These are phyloP conservation scores for Anthracocystis panici-leucophaei DNA, from an alignment of 1,284 basidiomycete species.

Conservation along the genomic window DNA sequence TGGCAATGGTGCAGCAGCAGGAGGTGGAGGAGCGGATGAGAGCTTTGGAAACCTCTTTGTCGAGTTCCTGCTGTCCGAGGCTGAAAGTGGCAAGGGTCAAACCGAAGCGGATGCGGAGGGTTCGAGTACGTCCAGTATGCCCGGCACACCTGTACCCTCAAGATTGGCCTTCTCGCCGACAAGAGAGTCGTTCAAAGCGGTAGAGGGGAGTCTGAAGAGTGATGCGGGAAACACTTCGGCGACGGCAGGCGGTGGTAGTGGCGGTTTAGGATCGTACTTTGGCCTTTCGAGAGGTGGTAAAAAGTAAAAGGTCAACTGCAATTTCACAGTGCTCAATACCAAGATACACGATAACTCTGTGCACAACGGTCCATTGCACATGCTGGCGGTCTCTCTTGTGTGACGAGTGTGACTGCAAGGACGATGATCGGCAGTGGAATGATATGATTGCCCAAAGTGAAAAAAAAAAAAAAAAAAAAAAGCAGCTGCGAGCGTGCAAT, in stretches of 20 bases:
- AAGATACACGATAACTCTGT: too few species aligned
- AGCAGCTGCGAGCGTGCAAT: too few species aligned
- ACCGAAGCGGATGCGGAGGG: not conserved
- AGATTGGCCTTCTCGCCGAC: slow-evolving; percentile 15
- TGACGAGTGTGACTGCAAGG: too few species aligned
- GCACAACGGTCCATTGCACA: not conserved
- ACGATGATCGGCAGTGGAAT: not conserved
- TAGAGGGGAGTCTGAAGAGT: slow-evolving; percentile 8
- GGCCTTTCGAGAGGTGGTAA: slow-evolving; percentile 18
- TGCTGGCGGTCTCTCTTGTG: too few species aligned
- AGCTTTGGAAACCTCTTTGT: slow-evolving; percentile 67
- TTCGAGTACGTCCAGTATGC: not conserved
- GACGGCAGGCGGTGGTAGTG: slow-evolving; percentile 4
- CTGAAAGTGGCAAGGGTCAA: slow-evolving; percentile 39
- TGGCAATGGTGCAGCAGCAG: not conserved
- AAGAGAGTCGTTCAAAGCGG: not conserved
- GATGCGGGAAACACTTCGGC: not conserved
- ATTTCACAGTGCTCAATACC: too few species aligned
- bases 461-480: not conserved
- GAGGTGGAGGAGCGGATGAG: slow-evolving; percentile 43
- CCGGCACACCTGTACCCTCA: not conserved
- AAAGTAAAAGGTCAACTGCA: not conserved
- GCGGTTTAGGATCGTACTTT: slow-evolving; percentile 34
- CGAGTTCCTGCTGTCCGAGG: slow-evolving; percentile 67
- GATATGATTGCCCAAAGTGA: not conserved